Base-by-base conservation (phyloP, 768 basidiomycete genomes). In the Macrolepiota fuliginosa region DNA sequence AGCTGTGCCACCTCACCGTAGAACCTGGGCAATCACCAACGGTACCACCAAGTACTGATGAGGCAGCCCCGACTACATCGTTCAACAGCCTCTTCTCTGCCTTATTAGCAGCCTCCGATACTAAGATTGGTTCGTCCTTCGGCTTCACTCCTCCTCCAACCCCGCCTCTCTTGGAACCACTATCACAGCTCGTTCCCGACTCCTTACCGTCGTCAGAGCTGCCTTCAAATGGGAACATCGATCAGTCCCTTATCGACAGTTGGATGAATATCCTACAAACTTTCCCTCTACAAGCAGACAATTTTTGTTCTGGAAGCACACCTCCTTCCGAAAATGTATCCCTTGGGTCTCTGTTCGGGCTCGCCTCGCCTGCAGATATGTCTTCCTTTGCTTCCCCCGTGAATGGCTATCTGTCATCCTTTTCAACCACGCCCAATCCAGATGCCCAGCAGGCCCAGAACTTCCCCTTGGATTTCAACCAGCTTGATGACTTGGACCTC, bases 191-290 rank as follows among this genome's bases (percentile, higher is more conserved):
- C 10, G 35, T 11, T 37, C 11, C 32, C 35, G 27, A n/a, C 35
- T n/a, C 35, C 11, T 7, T 24, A 39, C 9, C 35, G 9, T 45
- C 46, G 6, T 36, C 37, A 7, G 25, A 37, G 19, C 2, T 25
- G 13, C 17, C 52, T 32, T 42, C 29, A 5, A 25, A 47, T 47
- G 63, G 63, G 35, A 63, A 64, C 13, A 65, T 72, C 42, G 82
- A 84, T 64, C 73, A 76, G 54, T 64, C 73, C 22, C 67, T 77
- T 11, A 77, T 82, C 62, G 79, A 85, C 63, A 80, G 75, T 39
- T 84, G 82, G 82, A 74, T 84, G 71, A 77, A 75, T 54, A 77
- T 81, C 52, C 71, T 85, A n/a, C 76, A 82, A 46, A 70, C 76
- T 1, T 79, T 83, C 54, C 75, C 81, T 6, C 67, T 76, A 27